Percentiles rank a stretch among this genome's conserved stretches.
These are phyloP conservation scores for Lipomyces oligophaga DNA, from an alignment of 805 yeast genomes.

Conservation along the genomic window DNA sequence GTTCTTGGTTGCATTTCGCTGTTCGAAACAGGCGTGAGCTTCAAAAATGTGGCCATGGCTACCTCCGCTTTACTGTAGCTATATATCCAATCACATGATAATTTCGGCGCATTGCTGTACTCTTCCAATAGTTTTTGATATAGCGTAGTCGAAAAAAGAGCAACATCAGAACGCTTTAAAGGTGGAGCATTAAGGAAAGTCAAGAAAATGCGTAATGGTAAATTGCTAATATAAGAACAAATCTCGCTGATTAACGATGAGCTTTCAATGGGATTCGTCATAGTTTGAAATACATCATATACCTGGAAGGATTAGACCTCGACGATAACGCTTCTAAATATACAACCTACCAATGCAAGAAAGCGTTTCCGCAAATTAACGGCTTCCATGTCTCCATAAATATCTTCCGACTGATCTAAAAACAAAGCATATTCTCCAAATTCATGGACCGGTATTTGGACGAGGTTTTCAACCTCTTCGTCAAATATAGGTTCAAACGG, in stretches of 20 bases:
- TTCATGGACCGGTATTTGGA: too few species aligned
- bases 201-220: constrained; percentile 4
- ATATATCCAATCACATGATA: constrained; percentile 17
- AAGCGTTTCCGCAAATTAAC: constrained; percentile 7
- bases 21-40: too few species aligned
- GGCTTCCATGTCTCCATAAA: constrained; percentile 10
- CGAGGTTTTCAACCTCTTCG: constrained; percentile 15
- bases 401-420: too few species aligned
- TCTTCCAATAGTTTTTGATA: constrained; percentile 11
- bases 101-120: neutral
- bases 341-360: constrained; percentile 8
- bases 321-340: too few species aligned
- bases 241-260: constrained; percentile 13
- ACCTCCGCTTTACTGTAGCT: constrained; percentile 10
- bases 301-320: too few species aligned
- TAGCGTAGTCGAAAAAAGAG: constrained; percentile 6
- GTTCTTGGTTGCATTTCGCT: too few species aligned
- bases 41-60: too few species aligned
- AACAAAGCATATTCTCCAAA: too few species aligned
- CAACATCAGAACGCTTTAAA: constrained; percentile 1
- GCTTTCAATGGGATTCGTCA: constrained; percentile 3
- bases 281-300: constrained; percentile 11
- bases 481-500: constrained; percentile 11
- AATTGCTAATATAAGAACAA: constrained; percentile 8
- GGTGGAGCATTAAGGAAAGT: constrained; percentile 18